Evolutionary conservation across 495 filamentous ascomycete genomes (phyloP), one percentile per base, ranked within the genome.

Genomic region (Penicillium ochrochloron): DNA sequence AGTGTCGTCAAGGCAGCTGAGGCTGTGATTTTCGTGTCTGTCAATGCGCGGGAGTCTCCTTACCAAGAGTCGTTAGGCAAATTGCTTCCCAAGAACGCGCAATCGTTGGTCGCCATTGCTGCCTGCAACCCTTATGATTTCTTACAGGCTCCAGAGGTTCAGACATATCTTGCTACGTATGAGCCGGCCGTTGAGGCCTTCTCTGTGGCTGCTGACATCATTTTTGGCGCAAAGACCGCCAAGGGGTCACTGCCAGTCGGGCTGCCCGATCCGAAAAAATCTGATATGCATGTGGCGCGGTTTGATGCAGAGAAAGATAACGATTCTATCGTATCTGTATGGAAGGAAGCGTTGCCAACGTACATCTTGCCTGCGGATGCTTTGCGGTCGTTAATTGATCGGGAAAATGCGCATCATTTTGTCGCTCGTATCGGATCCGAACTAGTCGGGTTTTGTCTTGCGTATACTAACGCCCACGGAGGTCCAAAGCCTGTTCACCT

Each of bases 61-160:
- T 80, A 78, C 51, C 82, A 84, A 57, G 72, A 72, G 55, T 54
- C 52, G 0, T 60, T 83, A 15, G 80, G 76, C 0, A 66, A 75
- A 9, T 69, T 72, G 14, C 67, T 83, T 21, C 69, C 78, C 33
- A 68, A 66, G 11, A 74, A 67, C 12, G 60, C 67, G 37, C 66
- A 68, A 0, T 72, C 69, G 25, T 57, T 82, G 23, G 74, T 82
- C 27, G 65, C 75, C 12, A 71, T 84, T 67, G 80, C 82, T 54
- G 78, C 75, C 1, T 80, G 79, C 56, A 80, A 74, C 60, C 82
- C 82, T 9, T 84, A 84, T 61, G 82, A 84, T 59, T 83, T 83
- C 46, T 70, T 84, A 11, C 74, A 80, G 33, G 75, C 74, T 21
- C 39, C 62, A 1, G 72, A 73, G 25, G 70, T 82, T 19, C 69